Conservation (phyloP, 106 monocot species). For the Dendrobium officinale region DNA sequence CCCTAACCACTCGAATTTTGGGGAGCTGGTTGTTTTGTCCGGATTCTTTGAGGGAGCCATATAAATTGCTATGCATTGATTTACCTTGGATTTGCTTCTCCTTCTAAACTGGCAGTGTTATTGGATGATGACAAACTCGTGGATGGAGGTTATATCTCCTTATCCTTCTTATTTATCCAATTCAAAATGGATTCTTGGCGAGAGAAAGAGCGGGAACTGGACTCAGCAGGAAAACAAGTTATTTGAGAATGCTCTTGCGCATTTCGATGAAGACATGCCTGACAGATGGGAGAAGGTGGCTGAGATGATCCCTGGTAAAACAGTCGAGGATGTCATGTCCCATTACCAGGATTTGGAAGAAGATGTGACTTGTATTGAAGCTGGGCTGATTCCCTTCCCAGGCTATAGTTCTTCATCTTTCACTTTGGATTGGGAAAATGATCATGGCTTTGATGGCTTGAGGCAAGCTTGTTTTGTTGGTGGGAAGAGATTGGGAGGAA, state of each 20-base stretch:
- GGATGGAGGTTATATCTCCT: slow-evolving; percentile 22
- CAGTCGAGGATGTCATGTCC: slow-evolving; percentile 33
- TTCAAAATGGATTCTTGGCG: slow-evolving; percentile 24
- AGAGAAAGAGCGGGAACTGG: slow-evolving; percentile 29
- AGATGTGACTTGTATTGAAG: slow-evolving; percentile 65
- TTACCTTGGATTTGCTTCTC: not conserved
- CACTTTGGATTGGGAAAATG: slow-evolving; percentile 45
- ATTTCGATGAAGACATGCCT: slow-evolving; percentile 38
- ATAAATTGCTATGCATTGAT: not conserved
- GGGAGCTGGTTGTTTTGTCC: not conserved
- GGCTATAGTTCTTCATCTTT: slow-evolving; percentile 37
- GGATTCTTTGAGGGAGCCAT: not conserved
- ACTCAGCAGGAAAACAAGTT: slow-evolving; percentile 62
- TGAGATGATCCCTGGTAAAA: slow-evolving; percentile 49
- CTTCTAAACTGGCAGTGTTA: not conserved
- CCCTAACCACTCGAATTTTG: not conserved
- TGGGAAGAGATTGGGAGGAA: slow-evolving; percentile 31
- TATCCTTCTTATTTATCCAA: slow-evolving; percentile 18
- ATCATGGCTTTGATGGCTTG: slow-evolving; percentile 20
- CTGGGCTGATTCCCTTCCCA: slow-evolving; percentile 54
- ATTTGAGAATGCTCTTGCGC: slow-evolving; percentile 66
- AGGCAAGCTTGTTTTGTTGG: slow-evolving; percentile 26
- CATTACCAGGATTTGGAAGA: slow-evolving; percentile 64
- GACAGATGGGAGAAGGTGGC: slow-evolving; percentile 66
- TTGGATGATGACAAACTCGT: slow-evolving; percentile 14